Conservation (phyloP, 257 asterid species). For the Nicotiana undulata region DNA sequence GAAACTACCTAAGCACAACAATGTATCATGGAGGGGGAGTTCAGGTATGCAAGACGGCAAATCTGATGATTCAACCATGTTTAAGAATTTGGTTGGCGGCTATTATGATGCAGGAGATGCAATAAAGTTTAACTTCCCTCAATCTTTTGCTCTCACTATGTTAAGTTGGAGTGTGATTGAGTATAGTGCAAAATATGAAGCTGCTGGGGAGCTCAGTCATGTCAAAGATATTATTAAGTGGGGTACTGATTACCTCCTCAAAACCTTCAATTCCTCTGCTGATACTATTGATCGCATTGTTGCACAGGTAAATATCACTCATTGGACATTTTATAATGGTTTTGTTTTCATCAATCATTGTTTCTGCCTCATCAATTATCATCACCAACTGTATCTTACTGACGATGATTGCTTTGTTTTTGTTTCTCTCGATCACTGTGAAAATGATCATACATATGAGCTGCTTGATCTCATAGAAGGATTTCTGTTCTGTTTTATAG, state of each 20-base stretch:
- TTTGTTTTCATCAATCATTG: background rate
- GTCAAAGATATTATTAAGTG: slow-evolving; percentile 82
- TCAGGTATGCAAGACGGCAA: slow-evolving; percentile 72
- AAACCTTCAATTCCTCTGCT: slow-evolving; percentile 84
- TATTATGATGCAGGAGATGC: slow-evolving; percentile 98
- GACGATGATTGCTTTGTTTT: background rate
- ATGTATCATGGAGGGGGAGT: slow-evolving; percentile 96
- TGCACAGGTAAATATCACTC: slow-evolving; percentile 48
- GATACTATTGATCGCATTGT: slow-evolving; percentile 59
- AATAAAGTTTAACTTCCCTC: slow-evolving; percentile 81
- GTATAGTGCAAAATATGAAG: slow-evolving; percentile 73
- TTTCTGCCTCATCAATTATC: background rate
- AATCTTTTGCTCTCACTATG: slow-evolving; percentile 86
- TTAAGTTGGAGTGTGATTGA: slow-evolving; percentile 97
- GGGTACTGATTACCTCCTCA: slow-evolving; percentile 95
- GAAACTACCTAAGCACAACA: slow-evolving; percentile 77
- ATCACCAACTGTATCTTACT: background rate
- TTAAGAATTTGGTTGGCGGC: slow-evolving; percentile 81
- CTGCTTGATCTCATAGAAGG: background rate
- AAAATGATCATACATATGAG: background rate
- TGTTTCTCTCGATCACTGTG: background rate
- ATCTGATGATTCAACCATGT: slow-evolving; percentile 35
- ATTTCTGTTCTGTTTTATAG: slow-evolving; percentile 26
- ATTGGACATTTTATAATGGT: background rate
- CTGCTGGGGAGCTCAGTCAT: slow-evolving; percentile 88